Conservation (phyloP, 345 rosid genomes). For the Populus ilicifolia region DNA sequence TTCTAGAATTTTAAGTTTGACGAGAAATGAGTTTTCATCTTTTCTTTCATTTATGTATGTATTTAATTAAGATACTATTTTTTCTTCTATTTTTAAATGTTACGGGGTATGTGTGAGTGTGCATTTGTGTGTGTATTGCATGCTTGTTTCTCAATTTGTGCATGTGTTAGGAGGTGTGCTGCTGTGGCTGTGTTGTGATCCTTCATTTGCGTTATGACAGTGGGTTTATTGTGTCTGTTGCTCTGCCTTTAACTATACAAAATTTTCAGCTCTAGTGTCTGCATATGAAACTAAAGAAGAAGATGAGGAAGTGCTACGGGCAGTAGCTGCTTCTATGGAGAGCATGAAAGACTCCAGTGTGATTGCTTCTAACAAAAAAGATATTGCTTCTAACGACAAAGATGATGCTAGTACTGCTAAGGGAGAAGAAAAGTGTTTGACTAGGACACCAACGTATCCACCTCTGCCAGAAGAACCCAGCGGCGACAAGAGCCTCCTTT, state of each 20-base stretch:
- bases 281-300: conserved; percentile 48
- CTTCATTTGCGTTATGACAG: neutral
- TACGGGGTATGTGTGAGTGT: neutral
- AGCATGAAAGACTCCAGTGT: conserved; percentile 32
- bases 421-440: conserved; percentile 37
- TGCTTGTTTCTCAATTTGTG: neutral
- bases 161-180: neutral
- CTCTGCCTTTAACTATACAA: neutral
- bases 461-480: conserved; percentile 92
- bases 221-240: neutral
- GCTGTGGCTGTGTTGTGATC: neutral
- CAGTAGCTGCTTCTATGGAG: conserved; percentile 65
- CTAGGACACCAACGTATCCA: conserved; percentile 52
- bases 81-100: neutral
- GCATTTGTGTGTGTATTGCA: neutral
- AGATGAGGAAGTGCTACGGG: conserved; percentile 56
- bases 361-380: conserved; percentile 21
- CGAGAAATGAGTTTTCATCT: neutral
- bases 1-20: neutral
- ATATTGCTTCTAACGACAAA: conserved; percentile 19
- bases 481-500: conserved; percentile 62
- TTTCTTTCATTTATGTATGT: neutral
- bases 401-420: conserved; percentile 18
- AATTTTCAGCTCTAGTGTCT: conserved; percentile 18
- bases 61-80: neutral